A percentile compares a stretch with the other conserved stretches of the same genome.
Conservation (phyloP, 352 stramenopile genomes). For the Detonula confervacea region DNA sequence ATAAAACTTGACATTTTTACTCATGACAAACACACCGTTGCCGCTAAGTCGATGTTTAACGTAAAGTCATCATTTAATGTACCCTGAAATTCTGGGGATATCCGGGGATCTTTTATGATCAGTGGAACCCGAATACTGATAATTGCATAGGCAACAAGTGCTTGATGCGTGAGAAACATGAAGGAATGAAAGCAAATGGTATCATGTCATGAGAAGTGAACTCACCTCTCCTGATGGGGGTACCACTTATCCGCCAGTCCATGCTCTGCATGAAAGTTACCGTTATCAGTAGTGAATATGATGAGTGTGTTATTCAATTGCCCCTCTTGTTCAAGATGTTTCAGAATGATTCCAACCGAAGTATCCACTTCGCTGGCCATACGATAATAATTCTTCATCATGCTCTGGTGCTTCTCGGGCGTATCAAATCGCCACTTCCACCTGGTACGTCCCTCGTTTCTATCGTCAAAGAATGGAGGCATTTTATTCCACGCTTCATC, state of each 20-base stretch:
- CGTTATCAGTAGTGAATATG: conserved; percentile 84
- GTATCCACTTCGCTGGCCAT: conserved; percentile 72
- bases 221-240: conserved; percentile 56
- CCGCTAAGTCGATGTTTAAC: conserved; percentile 63
- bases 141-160: no score
- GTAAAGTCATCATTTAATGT: conserved; percentile 67
- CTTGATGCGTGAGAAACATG: not conserved
- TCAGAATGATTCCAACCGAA: conserved; percentile 55
- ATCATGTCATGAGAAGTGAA: not conserved
- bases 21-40: no score
- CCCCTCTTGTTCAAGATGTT: conserved; percentile 54
- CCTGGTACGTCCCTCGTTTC: conserved; percentile 61
- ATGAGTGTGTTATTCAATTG: conserved; percentile 70
- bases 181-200: not conserved
- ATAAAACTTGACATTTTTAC: no score
- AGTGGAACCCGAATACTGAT: conserved; percentile 61
- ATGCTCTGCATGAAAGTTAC: conserved; percentile 68
- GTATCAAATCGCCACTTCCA: conserved; percentile 63
- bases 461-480: conserved; percentile 62
- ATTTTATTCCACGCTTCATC: conserved; percentile 61
- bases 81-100: conserved; percentile 44
- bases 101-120: conserved; percentile 65
- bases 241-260: conserved; percentile 68
- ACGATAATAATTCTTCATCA: conserved; percentile 77
- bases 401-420: conserved; percentile 60